phyloP scores from a whole-genome alignment of 2,329 filamentous ascomycete genomes.

The Xylariaceae sp. region DNA sequence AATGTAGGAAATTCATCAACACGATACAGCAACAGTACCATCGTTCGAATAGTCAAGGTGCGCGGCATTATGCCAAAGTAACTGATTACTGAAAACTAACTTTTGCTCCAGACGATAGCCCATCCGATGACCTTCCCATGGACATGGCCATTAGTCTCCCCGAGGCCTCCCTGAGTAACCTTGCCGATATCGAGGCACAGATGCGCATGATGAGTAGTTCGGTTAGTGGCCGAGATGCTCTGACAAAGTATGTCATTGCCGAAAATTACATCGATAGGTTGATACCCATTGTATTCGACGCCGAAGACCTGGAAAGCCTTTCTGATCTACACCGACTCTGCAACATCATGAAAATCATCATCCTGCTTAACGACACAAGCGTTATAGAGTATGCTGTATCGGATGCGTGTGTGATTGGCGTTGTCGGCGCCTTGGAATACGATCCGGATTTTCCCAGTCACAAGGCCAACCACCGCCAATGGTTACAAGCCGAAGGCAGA shows the following conservation, averaged over 20 bases:
- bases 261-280: slow-evolving; percentile 87
- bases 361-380: slow-evolving; percentile 87
- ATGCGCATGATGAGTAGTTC: slow-evolving; percentile 77
- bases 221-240: slow-evolving; percentile 72
- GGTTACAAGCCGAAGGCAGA: slow-evolving; percentile 79
- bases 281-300: slow-evolving; percentile 78
- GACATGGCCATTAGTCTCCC: slow-evolving; percentile 75
- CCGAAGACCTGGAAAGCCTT: slow-evolving; percentile 86
- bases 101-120: slow-evolving; percentile 63
- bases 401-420: slow-evolving; percentile 82
- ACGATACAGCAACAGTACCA: slow-evolving; percentile 73
- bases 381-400: slow-evolving; percentile 94
- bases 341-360: slow-evolving; percentile 96
- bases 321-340: slow-evolving; percentile 84
- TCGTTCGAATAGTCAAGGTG: slow-evolving; percentile 59
- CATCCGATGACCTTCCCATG: slow-evolving; percentile 80
- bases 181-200: slow-evolving; percentile 77
- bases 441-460: slow-evolving; percentile 96
- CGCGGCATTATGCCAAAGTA: slow-evolving; percentile 19
- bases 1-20: slow-evolving; percentile 79
- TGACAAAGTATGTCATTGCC: slow-evolving; percentile 79
- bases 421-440: slow-evolving; percentile 94
- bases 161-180: slow-evolving; percentile 72
- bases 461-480: slow-evolving; percentile 95
- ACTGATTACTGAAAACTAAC: slow-evolving; percentile 26